Base-by-base conservation (phyloP, 345 rosid species). In the Mallotus nudiflorus region DNA sequence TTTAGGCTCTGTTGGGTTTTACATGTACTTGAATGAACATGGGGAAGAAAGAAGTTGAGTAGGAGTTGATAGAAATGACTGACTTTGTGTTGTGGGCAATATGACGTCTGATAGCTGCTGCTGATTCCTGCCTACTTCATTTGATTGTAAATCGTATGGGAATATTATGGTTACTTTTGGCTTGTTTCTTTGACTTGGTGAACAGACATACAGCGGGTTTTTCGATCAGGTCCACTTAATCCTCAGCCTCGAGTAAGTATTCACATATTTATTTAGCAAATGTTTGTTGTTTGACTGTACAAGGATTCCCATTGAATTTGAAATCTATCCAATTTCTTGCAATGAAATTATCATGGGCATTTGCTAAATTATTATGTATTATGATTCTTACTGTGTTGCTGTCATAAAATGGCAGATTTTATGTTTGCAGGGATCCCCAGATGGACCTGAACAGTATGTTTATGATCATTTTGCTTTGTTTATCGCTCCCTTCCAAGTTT, bases 381-480 rank as follows among this genome's bases (percentile, higher is more conserved):
- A 52, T 71, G 44, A 35, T 49, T 48, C 33, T 42, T 25, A 59
- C 24, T 9, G 24, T 48, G 57, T n/a, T 68, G 65, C 79, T 80
- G 67, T 58, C 58, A 48, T 67, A 31, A 76, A 65, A 61, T 48
- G 49, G 71, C 97, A 95, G 97, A 91, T 92, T 78, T 74, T 92
- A 73, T 95, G 99, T 79, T 83, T 95, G 93, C 99, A 90, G 84
- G 99, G 97, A 73, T 90, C 99, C 16, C 91, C 89, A 4, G 99
- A 92, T 84, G 99, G 97, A 65, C 93, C 97, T 37, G 97, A 92
- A 78, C 99, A 94, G 99, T 92, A 87, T 54, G 96, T 76, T 59
- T 58, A 4, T 68, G 37, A 40, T 48, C 9, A 11, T 58, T 69
- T 73, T 83, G 49, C 46, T 51, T 22, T 55, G 15, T 46, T 60